phyloP scores from a whole-genome alignment of 73 alveolate species.

The Tetrahymena borealis region DNA sequence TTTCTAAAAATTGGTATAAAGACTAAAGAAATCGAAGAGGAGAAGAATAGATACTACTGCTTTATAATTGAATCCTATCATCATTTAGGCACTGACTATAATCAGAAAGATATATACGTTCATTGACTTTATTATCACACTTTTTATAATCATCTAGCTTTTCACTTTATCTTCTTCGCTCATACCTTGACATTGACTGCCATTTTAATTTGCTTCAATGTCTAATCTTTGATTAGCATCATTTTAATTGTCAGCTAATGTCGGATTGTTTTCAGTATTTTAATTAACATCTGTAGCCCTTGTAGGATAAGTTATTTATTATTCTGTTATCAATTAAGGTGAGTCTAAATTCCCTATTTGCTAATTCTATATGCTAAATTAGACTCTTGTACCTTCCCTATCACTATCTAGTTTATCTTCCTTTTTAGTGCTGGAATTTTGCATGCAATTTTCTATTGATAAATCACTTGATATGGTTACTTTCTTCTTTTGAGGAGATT shows the following conservation, averaged over 20 bases:
- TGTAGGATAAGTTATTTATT: neutral
- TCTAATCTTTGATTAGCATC: neutral
- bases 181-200: neutral
- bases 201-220: neutral
- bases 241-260: neutral
- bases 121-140: neutral
- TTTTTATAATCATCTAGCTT: neutral
- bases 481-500: too few species aligned
- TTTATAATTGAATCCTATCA: neutral
- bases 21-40: neutral
- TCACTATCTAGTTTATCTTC: too few species aligned
- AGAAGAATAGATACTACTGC: neutral
- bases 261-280: neutral
- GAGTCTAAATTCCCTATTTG: neutral
- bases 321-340: neutral
- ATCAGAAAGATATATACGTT: neutral
- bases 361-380: neutral
- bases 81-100: neutral
- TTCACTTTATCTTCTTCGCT: neutral
- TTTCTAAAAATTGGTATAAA: neutral
- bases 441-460: too few species aligned
- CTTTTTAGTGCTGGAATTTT: too few species aligned
- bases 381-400: neutral
- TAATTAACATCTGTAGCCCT: neutral
- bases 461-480: too few species aligned